phyloP scores from a whole-genome alignment of 1,284 basidiomycete species.

The Cryptococcus jaspeensis region DNA sequence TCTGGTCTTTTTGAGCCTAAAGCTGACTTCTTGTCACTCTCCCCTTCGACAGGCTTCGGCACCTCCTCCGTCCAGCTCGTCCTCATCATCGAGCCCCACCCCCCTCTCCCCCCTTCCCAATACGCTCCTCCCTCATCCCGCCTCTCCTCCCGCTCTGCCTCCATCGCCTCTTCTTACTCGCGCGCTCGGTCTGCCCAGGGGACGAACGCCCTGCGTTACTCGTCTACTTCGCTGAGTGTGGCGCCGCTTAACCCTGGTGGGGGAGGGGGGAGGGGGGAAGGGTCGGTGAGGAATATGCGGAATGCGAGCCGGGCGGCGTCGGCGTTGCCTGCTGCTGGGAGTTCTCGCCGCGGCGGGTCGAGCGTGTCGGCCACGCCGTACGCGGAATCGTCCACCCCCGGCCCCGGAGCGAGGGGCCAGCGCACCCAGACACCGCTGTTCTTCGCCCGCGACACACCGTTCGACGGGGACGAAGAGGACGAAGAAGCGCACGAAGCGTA shows the following conservation, averaged over 20 bases:
- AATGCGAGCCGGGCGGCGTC: conserved; percentile 41
- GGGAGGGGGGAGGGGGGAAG: not conserved
- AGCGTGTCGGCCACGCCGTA: conserved; percentile 19
- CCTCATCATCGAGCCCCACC: conserved; percentile 48
- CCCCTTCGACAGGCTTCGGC: conserved; percentile 36
- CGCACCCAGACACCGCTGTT: conserved; percentile 39
- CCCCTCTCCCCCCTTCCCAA: conserved; percentile 37
- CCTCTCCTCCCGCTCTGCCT: conserved; percentile 40
- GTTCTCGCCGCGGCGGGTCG: conserved; percentile 27
- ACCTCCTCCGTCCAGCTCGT: conserved; percentile 48
- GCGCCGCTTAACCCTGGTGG: conserved; percentile 18
- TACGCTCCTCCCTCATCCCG: conserved; percentile 48
- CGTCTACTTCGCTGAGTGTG: conserved; percentile 32
- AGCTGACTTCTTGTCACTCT: not conserved
- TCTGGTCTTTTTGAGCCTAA: not conserved
- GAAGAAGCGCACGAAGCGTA: conserved; percentile 48
- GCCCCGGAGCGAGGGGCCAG: conserved; percentile 12
- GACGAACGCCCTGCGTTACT: conserved; percentile 27
- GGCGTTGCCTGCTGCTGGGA: conserved; percentile 11
- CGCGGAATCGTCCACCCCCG: conserved; percentile 27
- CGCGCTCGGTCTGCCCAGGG: conserved; percentile 33
- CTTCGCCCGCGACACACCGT: conserved; percentile 42
- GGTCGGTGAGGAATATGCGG: conserved; percentile 33
- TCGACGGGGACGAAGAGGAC: conserved; percentile 47
- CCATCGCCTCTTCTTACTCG: conserved; percentile 29